Evolutionary conservation across 1,284 basidiomycete genomes (phyloP).

Genomic region (Apiotrichum siamense): DNA sequence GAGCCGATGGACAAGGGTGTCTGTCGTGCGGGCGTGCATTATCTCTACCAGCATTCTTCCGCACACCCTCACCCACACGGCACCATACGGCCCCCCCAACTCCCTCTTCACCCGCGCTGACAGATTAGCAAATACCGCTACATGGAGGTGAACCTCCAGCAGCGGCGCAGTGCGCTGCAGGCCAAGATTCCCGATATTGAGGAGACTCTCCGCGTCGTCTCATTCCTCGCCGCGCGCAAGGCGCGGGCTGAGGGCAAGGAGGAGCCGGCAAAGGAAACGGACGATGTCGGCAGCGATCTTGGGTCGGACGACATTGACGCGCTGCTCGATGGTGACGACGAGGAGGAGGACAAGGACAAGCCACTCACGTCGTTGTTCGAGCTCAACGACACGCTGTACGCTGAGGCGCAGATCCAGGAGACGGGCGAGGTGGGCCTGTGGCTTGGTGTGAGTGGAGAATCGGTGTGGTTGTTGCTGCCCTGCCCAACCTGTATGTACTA

Average conservation of each 20-base stretch:
- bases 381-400: conserved; percentile 90
- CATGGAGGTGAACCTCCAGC: conserved; percentile 85
- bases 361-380: conserved; percentile 83
- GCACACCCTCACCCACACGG: too few species aligned
- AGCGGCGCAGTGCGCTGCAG: conserved; percentile 71
- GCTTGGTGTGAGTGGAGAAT: conserved; percentile 73
- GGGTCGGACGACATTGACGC: conserved; percentile 48
- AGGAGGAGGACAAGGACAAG: conserved; percentile 36
- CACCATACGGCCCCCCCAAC: conserved; percentile 10
- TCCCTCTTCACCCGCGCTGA: conserved; percentile 9
- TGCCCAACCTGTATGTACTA: neutral
- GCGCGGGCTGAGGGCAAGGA: conserved; percentile 45
- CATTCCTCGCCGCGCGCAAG: conserved; percentile 68
- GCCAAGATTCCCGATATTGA: conserved; percentile 96
- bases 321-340: conserved; percentile 51
- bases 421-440: conserved; percentile 87
- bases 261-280: conserved; percentile 41
- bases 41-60: too few species aligned
- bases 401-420: conserved; percentile 80
- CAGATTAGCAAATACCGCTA: conserved; percentile 88
- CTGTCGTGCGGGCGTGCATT: too few species aligned
- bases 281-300: conserved; percentile 31
- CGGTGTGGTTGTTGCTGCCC: neutral
- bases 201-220: conserved; percentile 86
- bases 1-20: conserved; percentile 5